Base-by-base conservation (phyloP, 2,329 filamentous ascomycete genomes). In the Diaporthe sp. region DNA sequence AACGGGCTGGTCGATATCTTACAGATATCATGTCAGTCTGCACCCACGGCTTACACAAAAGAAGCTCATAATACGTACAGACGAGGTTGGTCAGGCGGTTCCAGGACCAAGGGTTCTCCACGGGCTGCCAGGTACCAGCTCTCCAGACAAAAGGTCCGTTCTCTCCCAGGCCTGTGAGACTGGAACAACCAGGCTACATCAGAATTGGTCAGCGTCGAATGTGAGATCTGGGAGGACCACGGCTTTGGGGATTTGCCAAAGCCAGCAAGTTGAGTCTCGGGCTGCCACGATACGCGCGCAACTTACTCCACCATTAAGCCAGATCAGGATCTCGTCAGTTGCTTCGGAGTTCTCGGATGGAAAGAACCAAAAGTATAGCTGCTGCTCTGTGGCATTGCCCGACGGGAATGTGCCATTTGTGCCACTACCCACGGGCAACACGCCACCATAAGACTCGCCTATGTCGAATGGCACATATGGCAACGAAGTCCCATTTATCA, bases 241-340 rank as follows among this genome's bases (percentile, higher is more conserved):
- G 40, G n/a, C 22, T 10, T 25, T 2, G 22, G 6, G 13, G 12
- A 3, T 57, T 19, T 13, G 30, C 22, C 5, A 58, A n/a, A 35
- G 54, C 17, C 30, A 35, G 19, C 10, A 66, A 19, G 47, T 15
- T 35, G 1, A 12, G 2, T 33, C 19, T 35, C 8, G 17, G 30
- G 22, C 3, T 22, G 8, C 8, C 12, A 19, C 17, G 8, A 22
- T 13, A n/a, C 17, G 42, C 42, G 17, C 45, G 7, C 15, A 40
- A 70, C 67, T 55, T 55, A 70, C 67, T 25, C 72, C 72, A 17
- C 72, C 72, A 40, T 74, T 74, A 30, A 74, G 45, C 72, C 72
- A 74, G 30, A 74, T 74, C 13, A 68, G 52, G 25, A 74, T 12
- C 25, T 74, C 72, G n/a, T 74, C 72, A 5, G 69, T 58, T 19